phyloP scores from a whole-genome alignment of 108 stramenopile genomes.

The Skeletonema marinoi region DNA sequence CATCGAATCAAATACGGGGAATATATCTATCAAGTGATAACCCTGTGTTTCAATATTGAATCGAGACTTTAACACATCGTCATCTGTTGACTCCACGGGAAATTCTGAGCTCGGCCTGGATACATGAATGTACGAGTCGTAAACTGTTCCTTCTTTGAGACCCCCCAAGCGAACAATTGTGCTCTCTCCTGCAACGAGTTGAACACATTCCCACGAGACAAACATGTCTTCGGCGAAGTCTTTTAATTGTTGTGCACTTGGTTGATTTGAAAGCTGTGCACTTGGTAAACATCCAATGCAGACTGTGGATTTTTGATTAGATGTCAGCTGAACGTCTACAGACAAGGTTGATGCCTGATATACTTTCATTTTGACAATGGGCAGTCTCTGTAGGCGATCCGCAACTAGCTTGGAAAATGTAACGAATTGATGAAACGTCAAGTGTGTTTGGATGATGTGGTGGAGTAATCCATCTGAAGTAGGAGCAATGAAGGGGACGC shows the following conservation, averaged over 20 bases:
- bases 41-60: background rate
- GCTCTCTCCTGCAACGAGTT: background rate
- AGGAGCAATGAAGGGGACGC: background rate
- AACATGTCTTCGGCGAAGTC: background rate
- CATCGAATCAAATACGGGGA: conserved; percentile 1
- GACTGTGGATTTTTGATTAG: background rate
- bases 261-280: background rate
- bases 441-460: background rate
- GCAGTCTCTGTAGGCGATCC: background rate
- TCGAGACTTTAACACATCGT: background rate
- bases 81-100: background rate
- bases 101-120: background rate
- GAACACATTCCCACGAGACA: background rate
- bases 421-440: conserved; percentile 17
- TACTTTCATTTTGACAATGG: background rate
- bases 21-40: conserved; percentile 6
- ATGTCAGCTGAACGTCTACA: background rate
- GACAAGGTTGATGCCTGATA: background rate
- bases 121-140: background rate
- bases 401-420: conserved; percentile 3
- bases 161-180: background rate
- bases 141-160: background rate
- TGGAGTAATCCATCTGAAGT: conserved; percentile 2
- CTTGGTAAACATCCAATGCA: background rate
- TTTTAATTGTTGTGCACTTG: background rate